Base-by-base conservation (phyloP, 2,329 filamentous ascomycete species). In the Curvularia eragrostidis region DNA sequence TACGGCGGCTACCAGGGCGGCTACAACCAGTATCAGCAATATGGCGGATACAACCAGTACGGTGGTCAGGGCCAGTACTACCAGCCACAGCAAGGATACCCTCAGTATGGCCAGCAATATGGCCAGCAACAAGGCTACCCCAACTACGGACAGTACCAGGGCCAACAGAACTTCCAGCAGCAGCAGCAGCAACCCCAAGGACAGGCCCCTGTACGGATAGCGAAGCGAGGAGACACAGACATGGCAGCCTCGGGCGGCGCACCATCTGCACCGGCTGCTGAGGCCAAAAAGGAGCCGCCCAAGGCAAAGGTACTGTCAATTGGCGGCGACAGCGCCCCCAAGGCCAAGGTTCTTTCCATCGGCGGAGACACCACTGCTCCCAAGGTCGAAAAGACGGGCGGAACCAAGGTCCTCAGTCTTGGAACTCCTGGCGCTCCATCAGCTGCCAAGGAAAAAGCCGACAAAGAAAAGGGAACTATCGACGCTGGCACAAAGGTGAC, bases 401-500 rank as follows among this genome's bases (percentile, higher is more conserved):
- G 76, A 15, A 76, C 89, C 32, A 93, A 93, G 78, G 89, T 94
- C n/a, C 82, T 93, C 26, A 90, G 90, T 44, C 89, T 96, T 54
- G 89, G 90, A 43, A 83, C 80, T 18, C 73, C 71, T 8, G 79
- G 84, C 1, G 77, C 80, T 7, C 79, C 84, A n/a, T 80, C 84
- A 36, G 80, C 84, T 48, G 73, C 77, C 59, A 85, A 74, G 62
- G 77, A 78, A 32, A 77, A 78, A 49, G 75, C 75, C n/a, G 75
- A 79, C 62, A 77, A 77, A 63, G 75, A 79, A 63, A 77, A 77
- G 65, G 68, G 66, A 30, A 77, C 73, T 12, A 78, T 87, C 2
- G 89, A 91, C 64, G 89, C 89, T 26, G 91, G 91, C 28, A 84
- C 93, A 60, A 97, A 97, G 80, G 88, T 90, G n/a, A 83, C 89